A percentile compares a stretch with the other conserved stretches of the same genome.
phyloP scores from a whole-genome alignment of 306 rosid species.

The Lagenaria siceraria region DNA sequence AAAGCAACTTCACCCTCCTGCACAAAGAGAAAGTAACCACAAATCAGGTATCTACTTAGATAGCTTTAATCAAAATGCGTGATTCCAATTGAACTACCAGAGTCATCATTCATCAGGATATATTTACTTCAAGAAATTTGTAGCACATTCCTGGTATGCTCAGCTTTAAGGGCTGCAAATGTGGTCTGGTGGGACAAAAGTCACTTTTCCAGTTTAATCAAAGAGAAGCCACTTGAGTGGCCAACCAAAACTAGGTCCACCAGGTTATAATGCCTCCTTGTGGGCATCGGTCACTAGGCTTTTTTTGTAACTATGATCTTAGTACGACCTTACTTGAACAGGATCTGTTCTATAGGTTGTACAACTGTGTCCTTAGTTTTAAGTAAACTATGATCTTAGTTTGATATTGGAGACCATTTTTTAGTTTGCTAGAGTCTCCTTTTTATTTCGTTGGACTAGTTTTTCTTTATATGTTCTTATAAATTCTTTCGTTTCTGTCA shows the following conservation, averaged over 20 bases:
- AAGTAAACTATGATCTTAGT: too few species aligned
- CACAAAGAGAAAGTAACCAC: background rate
- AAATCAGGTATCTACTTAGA: background rate
- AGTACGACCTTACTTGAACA: too few species aligned
- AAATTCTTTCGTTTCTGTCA: too few species aligned
- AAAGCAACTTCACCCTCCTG: conserved; percentile 31
- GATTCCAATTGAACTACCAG: background rate
- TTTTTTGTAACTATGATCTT: too few species aligned
- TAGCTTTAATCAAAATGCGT: background rate
- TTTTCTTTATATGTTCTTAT: too few species aligned
- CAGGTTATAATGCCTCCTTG: background rate
- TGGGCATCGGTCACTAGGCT: too few species aligned
- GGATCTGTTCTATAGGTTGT: too few species aligned
- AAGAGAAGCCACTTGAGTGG: background rate
- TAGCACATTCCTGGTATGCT: background rate
- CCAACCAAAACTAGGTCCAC: background rate
- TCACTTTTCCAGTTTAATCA: background rate
- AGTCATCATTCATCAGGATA: background rate
- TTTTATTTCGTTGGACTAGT: too few species aligned
- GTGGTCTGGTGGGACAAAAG: conserved; percentile 1
- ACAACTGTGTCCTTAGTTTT: too few species aligned
- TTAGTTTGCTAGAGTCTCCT: too few species aligned
- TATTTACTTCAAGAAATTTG: background rate
- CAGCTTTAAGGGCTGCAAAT: background rate
- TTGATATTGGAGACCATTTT: too few species aligned